These are phyloP conservation scores for Davidsoniella australis DNA, from an alignment of 2,329 filamentous ascomycete species.

Conservation along the genomic window DNA sequence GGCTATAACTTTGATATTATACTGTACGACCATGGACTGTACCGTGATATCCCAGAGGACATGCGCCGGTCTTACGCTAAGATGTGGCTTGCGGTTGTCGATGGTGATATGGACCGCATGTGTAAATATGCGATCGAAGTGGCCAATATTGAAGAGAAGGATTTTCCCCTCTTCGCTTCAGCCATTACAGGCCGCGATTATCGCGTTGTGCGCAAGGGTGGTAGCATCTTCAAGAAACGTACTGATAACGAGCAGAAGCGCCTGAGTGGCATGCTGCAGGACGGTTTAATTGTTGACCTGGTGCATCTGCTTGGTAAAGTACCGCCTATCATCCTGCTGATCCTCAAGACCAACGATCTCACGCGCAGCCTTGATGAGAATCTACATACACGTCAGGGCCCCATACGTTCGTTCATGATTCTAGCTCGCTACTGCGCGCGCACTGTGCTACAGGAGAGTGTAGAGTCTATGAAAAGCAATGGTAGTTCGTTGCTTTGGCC, in stretches of 20 bases:
- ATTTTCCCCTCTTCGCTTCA: conserved; percentile 88
- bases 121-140: conserved; percentile 77
- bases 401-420: conserved; percentile 49
- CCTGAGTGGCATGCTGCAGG: conserved; percentile 70
- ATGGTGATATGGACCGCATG: conserved; percentile 74
- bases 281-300: conserved; percentile 75
- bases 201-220: conserved; percentile 42
- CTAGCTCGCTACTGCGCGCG: conserved; percentile 50
- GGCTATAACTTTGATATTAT: conserved; percentile 80
- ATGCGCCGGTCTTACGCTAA: conserved; percentile 82
- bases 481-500: conserved; percentile 42
- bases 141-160: conserved; percentile 70
- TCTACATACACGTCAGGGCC: conserved; percentile 54
- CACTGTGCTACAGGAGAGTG: conserved; percentile 47
- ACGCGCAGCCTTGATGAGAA: conserved; percentile 89
- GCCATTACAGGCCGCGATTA: conserved; percentile 94
- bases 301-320: conserved; percentile 79
- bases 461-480: conserved; percentile 34
- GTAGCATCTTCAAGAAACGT: conserved; percentile 39
- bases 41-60: conserved; percentile 70
- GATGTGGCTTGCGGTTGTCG: conserved; percentile 90
- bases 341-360: conserved; percentile 94
- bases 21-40: conserved; percentile 91
- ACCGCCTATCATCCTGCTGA: conserved; percentile 79
- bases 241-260: conserved; percentile 64